phyloP scores from a whole-genome alignment of 768 basidiomycete genomes.

The Glaciozyma antarctica region DNA sequence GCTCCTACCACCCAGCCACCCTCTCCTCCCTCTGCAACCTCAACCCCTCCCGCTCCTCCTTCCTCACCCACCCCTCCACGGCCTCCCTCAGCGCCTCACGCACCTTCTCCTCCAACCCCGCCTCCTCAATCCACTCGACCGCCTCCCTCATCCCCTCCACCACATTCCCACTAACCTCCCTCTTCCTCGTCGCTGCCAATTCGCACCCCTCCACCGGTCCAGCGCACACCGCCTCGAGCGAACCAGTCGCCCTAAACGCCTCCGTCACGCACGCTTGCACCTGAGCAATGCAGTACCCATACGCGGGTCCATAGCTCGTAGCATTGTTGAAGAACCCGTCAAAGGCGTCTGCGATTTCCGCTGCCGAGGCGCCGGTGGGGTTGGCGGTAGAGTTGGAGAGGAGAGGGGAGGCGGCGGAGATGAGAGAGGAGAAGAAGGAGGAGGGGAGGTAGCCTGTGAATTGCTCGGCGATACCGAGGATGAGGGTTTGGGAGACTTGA shows the following conservation, averaged over 20 bases:
- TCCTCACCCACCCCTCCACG: too few species aligned
- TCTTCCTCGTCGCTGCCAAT: not conserved
- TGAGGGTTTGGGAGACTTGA: constrained; percentile 8
- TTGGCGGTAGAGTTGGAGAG: constrained; percentile 14
- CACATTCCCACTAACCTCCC: too few species aligned
- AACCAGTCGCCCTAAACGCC: constrained; percentile 23
- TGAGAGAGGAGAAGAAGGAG: constrained; percentile 33
- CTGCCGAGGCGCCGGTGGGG: constrained; percentile 21
- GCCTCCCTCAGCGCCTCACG: too few species aligned
- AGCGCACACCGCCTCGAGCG: constrained; percentile 25
- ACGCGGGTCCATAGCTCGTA: constrained; percentile 31
- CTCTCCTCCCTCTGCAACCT: too few species aligned
- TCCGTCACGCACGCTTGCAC: constrained; percentile 27
- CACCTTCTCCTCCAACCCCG: too few species aligned
- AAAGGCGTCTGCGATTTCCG: constrained; percentile 19
- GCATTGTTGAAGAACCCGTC: constrained; percentile 33
- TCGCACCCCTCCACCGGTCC: constrained; percentile 29
- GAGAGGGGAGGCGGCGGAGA: constrained; percentile 19
- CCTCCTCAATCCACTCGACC: too few species aligned
- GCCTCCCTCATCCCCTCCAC: too few species aligned
- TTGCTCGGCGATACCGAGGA: constrained; percentile 22
- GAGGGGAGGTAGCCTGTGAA: constrained; percentile 32
- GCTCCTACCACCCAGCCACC: too few species aligned
- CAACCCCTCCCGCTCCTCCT: too few species aligned
- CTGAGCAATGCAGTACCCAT: constrained; percentile 27